These are phyloP conservation scores for Calonectria pseudoturangicola DNA, from an alignment of 2,329 filamentous ascomycete genomes.

Conservation along the genomic window DNA sequence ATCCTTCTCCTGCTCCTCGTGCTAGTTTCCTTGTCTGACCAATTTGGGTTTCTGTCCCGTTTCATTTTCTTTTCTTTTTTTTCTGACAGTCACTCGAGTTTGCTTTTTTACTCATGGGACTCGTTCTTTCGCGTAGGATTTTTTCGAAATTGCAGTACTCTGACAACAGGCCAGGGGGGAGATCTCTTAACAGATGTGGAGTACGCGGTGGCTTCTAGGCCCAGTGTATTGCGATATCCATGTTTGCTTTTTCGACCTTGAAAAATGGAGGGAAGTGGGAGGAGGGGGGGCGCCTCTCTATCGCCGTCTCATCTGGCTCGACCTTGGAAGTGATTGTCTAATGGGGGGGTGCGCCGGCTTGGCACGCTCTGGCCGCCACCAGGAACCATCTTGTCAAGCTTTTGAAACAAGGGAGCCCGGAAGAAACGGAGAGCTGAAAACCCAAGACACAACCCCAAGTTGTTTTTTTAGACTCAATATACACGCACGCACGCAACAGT, in stretches of 20 bases:
- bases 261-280: background rate
- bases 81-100: background rate
- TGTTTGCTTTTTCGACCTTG: conserved; percentile 35
- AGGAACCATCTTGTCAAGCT: conserved; percentile 24
- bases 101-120: background rate
- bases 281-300: conserved; percentile 11
- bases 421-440: conserved; percentile 6
- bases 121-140: conserved; percentile 11
- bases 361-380: conserved; percentile 3
- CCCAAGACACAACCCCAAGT: background rate
- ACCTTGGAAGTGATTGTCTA: conserved; percentile 8
- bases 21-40: conserved; percentile 11
- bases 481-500: conserved; percentile 2
- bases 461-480: background rate
- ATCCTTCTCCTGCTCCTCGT: background rate
- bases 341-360: conserved; percentile 6
- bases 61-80: conserved; percentile 31
- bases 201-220: conserved; percentile 42
- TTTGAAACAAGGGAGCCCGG: conserved; percentile 15
- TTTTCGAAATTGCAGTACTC: conserved; percentile 38
- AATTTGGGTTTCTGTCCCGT: conserved; percentile 21
- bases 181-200: conserved; percentile 43
- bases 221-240: conserved; percentile 46
- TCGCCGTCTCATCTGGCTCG: conserved; percentile 21
- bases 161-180: conserved; percentile 31